Percentiles rank a stretch among this genome's conserved stretches.
Conservation (phyloP, 495 filamentous ascomycete species). For the Penicillium coffeae region DNA sequence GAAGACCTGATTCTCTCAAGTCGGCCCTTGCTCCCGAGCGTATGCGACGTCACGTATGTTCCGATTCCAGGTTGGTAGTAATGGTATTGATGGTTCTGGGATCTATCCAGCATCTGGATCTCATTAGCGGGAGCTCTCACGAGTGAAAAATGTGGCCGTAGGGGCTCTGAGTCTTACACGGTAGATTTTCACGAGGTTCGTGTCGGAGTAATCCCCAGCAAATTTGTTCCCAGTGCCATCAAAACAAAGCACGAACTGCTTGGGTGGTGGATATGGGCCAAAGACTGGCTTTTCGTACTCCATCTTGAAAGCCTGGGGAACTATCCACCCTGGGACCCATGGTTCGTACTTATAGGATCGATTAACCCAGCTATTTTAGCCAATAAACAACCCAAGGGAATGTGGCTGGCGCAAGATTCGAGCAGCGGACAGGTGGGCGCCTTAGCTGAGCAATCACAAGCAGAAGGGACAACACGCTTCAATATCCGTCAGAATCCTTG, state of each 20-base stretch:
- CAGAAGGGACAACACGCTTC: slow-evolving; percentile 4
- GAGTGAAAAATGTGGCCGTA: neutral
- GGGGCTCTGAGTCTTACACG: slow-evolving; percentile 23
- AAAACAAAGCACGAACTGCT: slow-evolving; percentile 72
- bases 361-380: neutral
- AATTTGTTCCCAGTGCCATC: slow-evolving; percentile 90
- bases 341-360: slow-evolving; percentile 7
- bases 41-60: slow-evolving; percentile 67
- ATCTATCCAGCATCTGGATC: slow-evolving; percentile 50
- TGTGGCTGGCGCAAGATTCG: neutral
- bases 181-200: slow-evolving; percentile 85
- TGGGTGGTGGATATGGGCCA: slow-evolving; percentile 17
- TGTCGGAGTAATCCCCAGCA: slow-evolving; percentile 70
- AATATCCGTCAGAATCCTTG: slow-evolving; percentile 5
- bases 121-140: neutral
- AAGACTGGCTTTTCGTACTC: neutral
- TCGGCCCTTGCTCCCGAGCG: slow-evolving; percentile 58
- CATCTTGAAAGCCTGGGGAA: neutral
- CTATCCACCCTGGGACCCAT: neutral
- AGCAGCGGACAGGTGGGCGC: neutral
- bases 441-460: slow-evolving; percentile 11
- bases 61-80: slow-evolving; percentile 66
- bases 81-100: slow-evolving; percentile 40
- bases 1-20: slow-evolving; percentile 63
- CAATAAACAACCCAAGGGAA: neutral